Evolutionary conservation across 257 asterid species (phyloP), one percentile per base, ranked within the genome.

Genomic region (Schizonepeta tenuifolia): DNA sequence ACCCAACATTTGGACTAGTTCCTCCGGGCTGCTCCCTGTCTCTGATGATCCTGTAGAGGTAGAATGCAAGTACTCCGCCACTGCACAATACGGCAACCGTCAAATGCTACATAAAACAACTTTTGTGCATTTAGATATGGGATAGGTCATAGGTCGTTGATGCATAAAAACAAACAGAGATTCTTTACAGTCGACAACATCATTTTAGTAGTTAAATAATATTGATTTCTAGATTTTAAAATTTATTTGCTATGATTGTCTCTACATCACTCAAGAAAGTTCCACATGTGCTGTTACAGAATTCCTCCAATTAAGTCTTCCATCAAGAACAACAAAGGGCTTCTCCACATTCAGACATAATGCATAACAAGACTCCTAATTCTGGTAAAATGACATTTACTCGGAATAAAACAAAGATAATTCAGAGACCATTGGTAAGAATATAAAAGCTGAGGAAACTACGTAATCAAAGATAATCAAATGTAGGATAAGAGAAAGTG

Each of bases 21-120:
- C 78, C 88, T 67, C 85, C 79, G 0, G 86, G 64, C 69, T 78
- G 89, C 57, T 78, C 88, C 65, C 92, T 81, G 50, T 88, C 95
- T 53, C n/a, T 85, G 22, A 81, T 20, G 75, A 86, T 83, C 86
- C 98, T 86, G 79, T 90, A 90, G 50, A 83, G 82, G 70, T 82
- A 94, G 95, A 92, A 94, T 51, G 91, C 92, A 62, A 78, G 83
- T 73, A 90, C 86, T 68, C 88, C 91, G 15, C 96, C 97, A 81
- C 99, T 93, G 92, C 88, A 85, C 35, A 65, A 62, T 43, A 60
- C 71, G 77, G 59, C 26, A 24, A 24, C 57, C 0, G 72, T 78
- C 69, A 72, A 70, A 57, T 21, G 13, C 68, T 51, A 24, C 31
- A 21, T 54, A 61, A 21, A 20, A 35, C 36, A 33, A 63, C 53